phyloP scores from a whole-genome alignment of 495 filamentous ascomycete genomes.

The Parathielavia hyrcaniae region DNA sequence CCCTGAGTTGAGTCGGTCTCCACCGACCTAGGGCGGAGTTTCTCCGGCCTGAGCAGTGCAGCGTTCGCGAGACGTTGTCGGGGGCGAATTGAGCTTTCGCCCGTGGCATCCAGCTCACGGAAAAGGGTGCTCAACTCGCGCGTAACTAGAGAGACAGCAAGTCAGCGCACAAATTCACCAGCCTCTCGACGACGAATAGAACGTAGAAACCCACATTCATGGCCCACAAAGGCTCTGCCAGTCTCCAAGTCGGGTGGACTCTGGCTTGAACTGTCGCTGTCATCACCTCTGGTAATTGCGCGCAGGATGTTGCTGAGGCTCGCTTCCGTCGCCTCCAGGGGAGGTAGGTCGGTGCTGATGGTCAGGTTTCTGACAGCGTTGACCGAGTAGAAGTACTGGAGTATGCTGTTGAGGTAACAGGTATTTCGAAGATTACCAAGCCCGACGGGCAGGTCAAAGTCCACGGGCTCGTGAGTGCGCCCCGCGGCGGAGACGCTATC shows the following conservation, averaged over 20 bases:
- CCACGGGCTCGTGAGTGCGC: background rate
- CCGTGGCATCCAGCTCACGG: constrained; percentile 56
- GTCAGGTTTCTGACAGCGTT: constrained; percentile 76
- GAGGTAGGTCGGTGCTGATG: constrained; percentile 59
- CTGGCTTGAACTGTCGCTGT: background rate
- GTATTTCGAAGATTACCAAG: constrained; percentile 93
- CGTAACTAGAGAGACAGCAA: constrained; percentile 49
- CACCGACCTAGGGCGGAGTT: constrained; percentile 15
- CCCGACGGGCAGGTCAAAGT: constrained; percentile 63
- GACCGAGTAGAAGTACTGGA: constrained; percentile 93
- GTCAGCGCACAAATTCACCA: background rate
- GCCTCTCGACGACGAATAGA: background rate
- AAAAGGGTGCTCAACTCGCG: constrained; percentile 69
- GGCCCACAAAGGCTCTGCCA: constrained; percentile 40
- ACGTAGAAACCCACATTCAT: constrained; percentile 52
- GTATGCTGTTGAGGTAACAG: constrained; percentile 92
- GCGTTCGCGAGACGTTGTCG: constrained; percentile 75
- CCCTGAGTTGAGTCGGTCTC: constrained; percentile 6
- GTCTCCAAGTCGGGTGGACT: constrained; percentile 26
- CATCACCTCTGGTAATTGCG: constrained; percentile 37
- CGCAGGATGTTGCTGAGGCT: constrained; percentile 58
- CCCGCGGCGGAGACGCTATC: background rate
- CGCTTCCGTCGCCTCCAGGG: constrained; percentile 56
- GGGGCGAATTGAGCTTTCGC: constrained; percentile 53
- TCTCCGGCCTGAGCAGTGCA: constrained; percentile 42